Percentiles rank a stretch among this genome's conserved stretches.
Evolutionary conservation across 352 stramenopile genomes (phyloP).

Genomic region (Pythium insidiosum): DNA sequence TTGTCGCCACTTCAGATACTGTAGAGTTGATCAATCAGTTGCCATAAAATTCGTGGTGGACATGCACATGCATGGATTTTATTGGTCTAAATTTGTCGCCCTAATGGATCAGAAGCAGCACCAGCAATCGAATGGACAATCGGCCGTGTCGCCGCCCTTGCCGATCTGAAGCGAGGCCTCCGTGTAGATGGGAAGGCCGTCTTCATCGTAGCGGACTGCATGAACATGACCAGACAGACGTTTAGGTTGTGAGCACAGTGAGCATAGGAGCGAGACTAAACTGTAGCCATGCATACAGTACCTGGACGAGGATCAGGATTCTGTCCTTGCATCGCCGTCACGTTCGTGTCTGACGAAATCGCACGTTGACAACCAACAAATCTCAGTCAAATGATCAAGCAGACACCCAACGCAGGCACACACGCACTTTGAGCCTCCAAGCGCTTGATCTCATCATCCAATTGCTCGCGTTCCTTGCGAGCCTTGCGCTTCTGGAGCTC

Average conservation of each 20-base stretch:
- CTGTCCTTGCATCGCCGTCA: conserved; percentile 36
- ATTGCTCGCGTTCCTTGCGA: conserved; percentile 49
- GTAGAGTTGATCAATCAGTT: neutral
- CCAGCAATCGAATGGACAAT: conserved; percentile 89
- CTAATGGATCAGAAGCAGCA: conserved; percentile 68
- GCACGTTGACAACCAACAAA: no score
- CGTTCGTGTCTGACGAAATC: conserved; percentile 87
- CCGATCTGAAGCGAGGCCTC: conserved; percentile 77
- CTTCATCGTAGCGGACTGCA: conserved; percentile 82
- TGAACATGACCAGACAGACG: no score
- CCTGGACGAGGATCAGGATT: conserved; percentile 71
- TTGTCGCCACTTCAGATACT: neutral
- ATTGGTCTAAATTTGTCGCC: conserved; percentile 14
- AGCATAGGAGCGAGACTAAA: no score
- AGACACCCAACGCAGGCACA: no score
- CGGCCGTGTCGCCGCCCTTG: conserved; percentile 72
- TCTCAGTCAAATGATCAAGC: no score
- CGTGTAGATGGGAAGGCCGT: conserved; percentile 83
- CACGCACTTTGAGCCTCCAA: conserved; percentile 75
- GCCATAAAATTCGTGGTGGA: neutral
- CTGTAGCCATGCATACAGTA: conserved; percentile 21
- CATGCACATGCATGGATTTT: conserved; percentile 2
- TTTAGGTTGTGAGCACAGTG: neutral
- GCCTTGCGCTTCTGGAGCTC: conserved; percentile 27
- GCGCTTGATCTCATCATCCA: conserved; percentile 76